These are phyloP conservation scores for Exophiala oligosperma DNA, from an alignment of 2,329 filamentous ascomycete genomes.

Conservation along the genomic window DNA sequence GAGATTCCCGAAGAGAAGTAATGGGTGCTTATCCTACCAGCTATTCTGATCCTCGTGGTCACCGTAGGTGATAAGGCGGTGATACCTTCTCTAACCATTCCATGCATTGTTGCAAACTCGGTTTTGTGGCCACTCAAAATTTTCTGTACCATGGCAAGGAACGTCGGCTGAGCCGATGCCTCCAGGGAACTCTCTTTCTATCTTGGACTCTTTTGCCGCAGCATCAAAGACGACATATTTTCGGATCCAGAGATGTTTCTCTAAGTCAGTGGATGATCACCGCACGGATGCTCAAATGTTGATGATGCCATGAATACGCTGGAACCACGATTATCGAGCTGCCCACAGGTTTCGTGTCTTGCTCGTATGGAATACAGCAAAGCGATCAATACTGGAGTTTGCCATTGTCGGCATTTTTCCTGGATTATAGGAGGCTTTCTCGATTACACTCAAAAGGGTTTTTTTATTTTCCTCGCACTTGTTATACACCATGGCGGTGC, in stretches of 20 bases:
- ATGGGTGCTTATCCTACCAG: constrained; percentile 19
- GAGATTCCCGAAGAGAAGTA: constrained; percentile 15
- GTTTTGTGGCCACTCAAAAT: too few species aligned
- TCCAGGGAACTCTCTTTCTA: background rate
- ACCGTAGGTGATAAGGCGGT: constrained; percentile 8
- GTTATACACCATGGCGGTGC: constrained; percentile 31
- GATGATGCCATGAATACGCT: constrained; percentile 14
- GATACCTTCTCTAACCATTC: too few species aligned
- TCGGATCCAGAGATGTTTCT: too few species aligned
- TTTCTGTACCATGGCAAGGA: background rate
- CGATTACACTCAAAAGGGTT: constrained; percentile 13
- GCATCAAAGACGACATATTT: too few species aligned
- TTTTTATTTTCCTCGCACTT: constrained; percentile 10
- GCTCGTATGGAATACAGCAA: background rate
- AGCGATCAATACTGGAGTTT: constrained; percentile 11
- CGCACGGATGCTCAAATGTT: constrained; percentile 13
- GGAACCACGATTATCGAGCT: constrained; percentile 4
- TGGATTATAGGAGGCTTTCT: constrained; percentile 28
- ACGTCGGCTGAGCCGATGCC: background rate
- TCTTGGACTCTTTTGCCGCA: background rate
- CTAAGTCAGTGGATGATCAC: constrained; percentile 2
- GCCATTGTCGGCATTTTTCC: constrained; percentile 26
- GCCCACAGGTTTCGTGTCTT: background rate
- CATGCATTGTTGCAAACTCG: background rate
- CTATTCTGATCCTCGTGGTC: constrained; percentile 21